A percentile compares a stretch with the other conserved stretches of the same genome.
Conservation (phyloP, 2,329 filamentous ascomycete species). For the Periglandula ipomoeae region DNA sequence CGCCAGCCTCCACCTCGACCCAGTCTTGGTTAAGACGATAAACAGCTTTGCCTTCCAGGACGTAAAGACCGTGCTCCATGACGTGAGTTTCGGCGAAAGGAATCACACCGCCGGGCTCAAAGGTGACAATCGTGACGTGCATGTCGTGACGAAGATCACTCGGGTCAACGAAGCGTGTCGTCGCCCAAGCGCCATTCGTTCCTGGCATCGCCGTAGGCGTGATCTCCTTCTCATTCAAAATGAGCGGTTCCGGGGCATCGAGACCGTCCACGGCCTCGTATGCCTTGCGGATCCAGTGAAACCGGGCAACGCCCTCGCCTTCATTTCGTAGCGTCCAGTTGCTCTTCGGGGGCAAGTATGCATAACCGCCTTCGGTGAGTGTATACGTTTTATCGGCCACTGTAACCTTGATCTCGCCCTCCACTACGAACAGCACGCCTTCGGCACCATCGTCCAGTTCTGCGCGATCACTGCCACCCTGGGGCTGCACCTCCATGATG, state of each 20-base stretch:
- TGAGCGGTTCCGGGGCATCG: not conserved
- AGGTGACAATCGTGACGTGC: slow-evolving; percentile 7
- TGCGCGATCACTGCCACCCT: slow-evolving; percentile 3
- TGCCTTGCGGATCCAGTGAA: slow-evolving; percentile 8
- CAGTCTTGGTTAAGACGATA: slow-evolving; percentile 8
- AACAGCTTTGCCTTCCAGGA: slow-evolving; percentile 7
- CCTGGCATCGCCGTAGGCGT: slow-evolving; percentile 1
- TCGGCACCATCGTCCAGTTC: slow-evolving; percentile 2
- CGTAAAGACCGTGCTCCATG: slow-evolving; percentile 9
- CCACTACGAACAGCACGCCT: slow-evolving; percentile 6
- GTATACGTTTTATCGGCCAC: not conserved
- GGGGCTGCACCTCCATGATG: slow-evolving; percentile 7
- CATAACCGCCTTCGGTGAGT: slow-evolving; percentile 5
- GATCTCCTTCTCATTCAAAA: slow-evolving; percentile 4
- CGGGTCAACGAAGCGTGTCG: slow-evolving; percentile 8
- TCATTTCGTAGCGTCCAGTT: slow-evolving; percentile 3
- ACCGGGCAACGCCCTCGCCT: not conserved
- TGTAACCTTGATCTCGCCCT: not conserved
- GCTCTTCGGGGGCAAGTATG: slow-evolving; percentile 1
- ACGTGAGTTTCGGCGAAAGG: slow-evolving; percentile 9
- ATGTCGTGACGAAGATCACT: slow-evolving; percentile 7
- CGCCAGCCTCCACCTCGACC: slow-evolving; percentile 8
- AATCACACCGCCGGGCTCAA: slow-evolving; percentile 6
- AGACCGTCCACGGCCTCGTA: slow-evolving; percentile 3
- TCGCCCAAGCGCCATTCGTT: slow-evolving; percentile 6